phyloP scores from a whole-genome alignment of 495 filamentous ascomycete species.

The Hypoxylon rickii region DNA sequence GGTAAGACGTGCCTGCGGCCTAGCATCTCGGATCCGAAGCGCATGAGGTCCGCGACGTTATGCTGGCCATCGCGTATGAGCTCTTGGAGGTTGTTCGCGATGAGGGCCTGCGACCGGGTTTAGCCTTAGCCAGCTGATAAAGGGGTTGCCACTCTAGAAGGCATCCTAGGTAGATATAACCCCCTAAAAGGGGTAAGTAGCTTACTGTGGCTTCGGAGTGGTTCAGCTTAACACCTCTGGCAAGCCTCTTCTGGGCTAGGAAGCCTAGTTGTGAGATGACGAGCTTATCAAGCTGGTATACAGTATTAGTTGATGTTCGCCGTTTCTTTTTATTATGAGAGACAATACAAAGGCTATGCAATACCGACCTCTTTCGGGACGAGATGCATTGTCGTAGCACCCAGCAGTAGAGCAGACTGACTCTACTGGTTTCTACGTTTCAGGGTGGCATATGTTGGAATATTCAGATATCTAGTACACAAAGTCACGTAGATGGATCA shows the following conservation, averaged over 20 bases:
- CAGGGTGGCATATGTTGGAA: background rate
- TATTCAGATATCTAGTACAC: too few species aligned
- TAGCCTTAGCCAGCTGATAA: background rate
- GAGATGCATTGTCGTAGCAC: constrained; percentile 72
- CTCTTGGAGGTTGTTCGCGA: constrained; percentile 89
- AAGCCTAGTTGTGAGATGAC: constrained; percentile 86
- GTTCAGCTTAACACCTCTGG: constrained; percentile 86
- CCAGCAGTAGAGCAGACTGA: too few species aligned
- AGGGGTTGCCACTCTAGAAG: background rate
- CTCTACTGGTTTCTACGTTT: background rate
- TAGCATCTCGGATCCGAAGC: constrained; percentile 86
- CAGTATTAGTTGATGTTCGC: constrained; percentile 9
- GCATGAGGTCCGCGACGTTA: constrained; percentile 91
- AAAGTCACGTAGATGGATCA: too few species aligned
- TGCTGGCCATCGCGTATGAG: constrained; percentile 97
- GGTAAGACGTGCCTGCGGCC: constrained; percentile 93
- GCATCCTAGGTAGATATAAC: background rate
- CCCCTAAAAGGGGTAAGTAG: constrained; percentile 13
- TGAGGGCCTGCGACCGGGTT: constrained; percentile 69
- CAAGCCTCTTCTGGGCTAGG: constrained; percentile 86
- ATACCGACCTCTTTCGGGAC: constrained; percentile 79
- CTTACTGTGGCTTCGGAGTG: constrained; percentile 87
- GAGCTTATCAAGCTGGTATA: constrained; percentile 88
- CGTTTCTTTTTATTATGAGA: constrained; percentile 1
- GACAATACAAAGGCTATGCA: constrained; percentile 7